Evolutionary conservation across 2,329 filamentous ascomycete genomes (phyloP), one percentile per base, ranked within the genome.

Genomic region (Scleromitrula shiraiana): DNA sequence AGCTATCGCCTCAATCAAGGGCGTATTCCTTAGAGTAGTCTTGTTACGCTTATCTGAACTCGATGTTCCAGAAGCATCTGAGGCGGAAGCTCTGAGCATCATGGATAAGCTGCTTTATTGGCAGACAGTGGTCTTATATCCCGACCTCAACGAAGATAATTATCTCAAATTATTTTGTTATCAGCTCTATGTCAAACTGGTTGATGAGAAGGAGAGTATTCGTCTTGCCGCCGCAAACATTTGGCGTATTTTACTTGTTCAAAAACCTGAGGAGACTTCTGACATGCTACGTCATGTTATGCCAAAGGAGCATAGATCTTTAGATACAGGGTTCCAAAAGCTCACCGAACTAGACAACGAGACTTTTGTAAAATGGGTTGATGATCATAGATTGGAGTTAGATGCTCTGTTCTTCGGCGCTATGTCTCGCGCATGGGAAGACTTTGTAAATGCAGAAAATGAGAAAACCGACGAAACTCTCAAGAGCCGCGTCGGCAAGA

Each of bases 61-160:
- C 43, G 86, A 95, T 41, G 82, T 84, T 27, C 67, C 75, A 1
- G 72, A 80, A 45, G 73, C 71, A 2, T 69, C 75, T 2, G 77
- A 84, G 49, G 64, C 68, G 6, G 82, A 88, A 40, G 80, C 82
- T 0, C 75, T 84, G 22, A 70, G 76, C 0, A 88, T 94, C 50
- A 78, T 98, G 65, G 77, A 87, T 51, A 91, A 89, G 62, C 79
- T 98, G 59, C 80, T 88, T 0, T 97, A 96, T 65, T 98, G 93
- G 93, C 93, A 97, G 64, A 89, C 88, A 17, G 86, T 95, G 15
- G 80, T 98, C 14, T 71, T 98, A 14, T 83, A 82, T 2, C 80
- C 83, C 4, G 80, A 93, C 14, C 84, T 86, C 3, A 74, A 78
- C 6, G 88, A 95, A 37, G 80, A 86, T n/a, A 82, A 88, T 8